Conservation (phyloP, 2,329 filamentous ascomycete genomes). For the Dactylellina haptotyla region DNA sequence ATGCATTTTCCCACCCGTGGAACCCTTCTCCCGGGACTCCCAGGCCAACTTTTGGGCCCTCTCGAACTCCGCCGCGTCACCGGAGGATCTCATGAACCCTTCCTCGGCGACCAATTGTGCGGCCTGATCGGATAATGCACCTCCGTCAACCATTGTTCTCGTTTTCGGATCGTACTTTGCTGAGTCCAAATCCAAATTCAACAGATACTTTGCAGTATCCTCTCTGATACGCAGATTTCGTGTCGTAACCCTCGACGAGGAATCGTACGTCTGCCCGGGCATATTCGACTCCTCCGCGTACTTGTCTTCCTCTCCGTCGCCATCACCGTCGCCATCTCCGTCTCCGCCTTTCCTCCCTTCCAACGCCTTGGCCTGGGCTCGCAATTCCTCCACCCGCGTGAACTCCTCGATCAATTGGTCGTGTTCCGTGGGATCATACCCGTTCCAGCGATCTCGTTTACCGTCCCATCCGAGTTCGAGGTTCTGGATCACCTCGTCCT, state of each 20-base stretch:
- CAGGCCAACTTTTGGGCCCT: conserved; percentile 89
- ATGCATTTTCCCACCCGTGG: conserved; percentile 80
- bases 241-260: conserved; percentile 80
- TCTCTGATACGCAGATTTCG: conserved; percentile 90
- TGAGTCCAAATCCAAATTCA: conserved; percentile 94
- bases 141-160: conserved; percentile 82
- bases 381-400: conserved; percentile 83
- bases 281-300: conserved; percentile 98
- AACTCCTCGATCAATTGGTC: conserved; percentile 87
- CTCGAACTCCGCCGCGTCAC: conserved; percentile 93
- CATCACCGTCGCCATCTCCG: conserved; percentile 65
- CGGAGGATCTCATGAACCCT: conserved; percentile 86
- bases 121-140: conserved; percentile 80
- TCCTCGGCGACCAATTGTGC: conserved; percentile 89
- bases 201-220: conserved; percentile 94
- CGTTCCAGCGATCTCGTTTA: conserved; percentile 97
- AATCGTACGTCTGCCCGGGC: conserved; percentile 73
- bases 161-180: conserved; percentile 99
- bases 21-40: conserved; percentile 89
- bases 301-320: conserved; percentile 72
- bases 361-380: conserved; percentile 63
- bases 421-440: conserved; percentile 92
- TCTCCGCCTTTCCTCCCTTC: conserved; percentile 66
- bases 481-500: conserved; percentile 86
- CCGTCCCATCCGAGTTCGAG: conserved; percentile 94